Conservation (phyloP, 2,329 filamentous ascomycete genomes). For the Atkinsonella texensis region DNA sequence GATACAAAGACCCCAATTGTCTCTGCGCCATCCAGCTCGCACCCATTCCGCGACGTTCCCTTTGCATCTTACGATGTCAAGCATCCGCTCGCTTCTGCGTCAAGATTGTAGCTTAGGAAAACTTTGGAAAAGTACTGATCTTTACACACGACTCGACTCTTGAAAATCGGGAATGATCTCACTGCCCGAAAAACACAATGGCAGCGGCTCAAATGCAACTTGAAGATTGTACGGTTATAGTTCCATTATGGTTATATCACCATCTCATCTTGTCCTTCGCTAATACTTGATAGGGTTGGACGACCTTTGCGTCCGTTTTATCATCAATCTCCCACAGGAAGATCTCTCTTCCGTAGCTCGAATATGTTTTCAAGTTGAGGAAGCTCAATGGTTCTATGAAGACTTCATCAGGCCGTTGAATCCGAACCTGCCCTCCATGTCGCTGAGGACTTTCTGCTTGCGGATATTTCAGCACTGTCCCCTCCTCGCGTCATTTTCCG, state of each 20-base stretch:
- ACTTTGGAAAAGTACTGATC: constrained; percentile 15
- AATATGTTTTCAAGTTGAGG: constrained; percentile 97
- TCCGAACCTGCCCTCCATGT: constrained; percentile 72
- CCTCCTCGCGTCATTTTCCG: constrained; percentile 68
- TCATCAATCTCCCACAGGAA: constrained; percentile 88
- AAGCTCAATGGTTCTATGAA: constrained; percentile 99
- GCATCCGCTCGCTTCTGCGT: constrained; percentile 17
- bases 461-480: constrained; percentile 92
- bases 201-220: constrained; percentile 68
- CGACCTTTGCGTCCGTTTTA: constrained; percentile 95
- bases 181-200: constrained; percentile 44
- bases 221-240: constrained; percentile 61
- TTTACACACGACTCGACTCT: background rate
- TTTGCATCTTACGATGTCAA: constrained; percentile 18
- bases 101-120: constrained; percentile 19
- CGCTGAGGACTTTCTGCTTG: constrained; percentile 73
- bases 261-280: constrained; percentile 7
- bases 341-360: constrained; percentile 83
- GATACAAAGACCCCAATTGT: background rate
- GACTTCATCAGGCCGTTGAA: constrained; percentile 93
- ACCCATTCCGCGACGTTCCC: background rate
- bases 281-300: constrained; percentile 60
- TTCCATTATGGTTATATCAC: background rate
- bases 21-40: background rate
- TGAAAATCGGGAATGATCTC: constrained; percentile 8